Conservation (phyloP, 257 asterid species). For the Primulina tabacum region DNA sequence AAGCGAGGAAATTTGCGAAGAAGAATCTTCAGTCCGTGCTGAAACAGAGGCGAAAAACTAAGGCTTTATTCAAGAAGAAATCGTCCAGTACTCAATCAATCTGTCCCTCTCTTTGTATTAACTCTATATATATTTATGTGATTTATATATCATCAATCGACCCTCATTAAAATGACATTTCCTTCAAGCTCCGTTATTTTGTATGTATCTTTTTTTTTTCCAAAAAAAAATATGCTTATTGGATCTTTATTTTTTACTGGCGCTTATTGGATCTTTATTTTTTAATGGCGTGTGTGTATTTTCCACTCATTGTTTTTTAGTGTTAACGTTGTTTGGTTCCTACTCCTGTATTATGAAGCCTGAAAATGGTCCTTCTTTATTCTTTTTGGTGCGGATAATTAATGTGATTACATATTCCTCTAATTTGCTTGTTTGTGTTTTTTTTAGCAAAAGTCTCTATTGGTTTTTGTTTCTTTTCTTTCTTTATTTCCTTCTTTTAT, state of each 20-base stretch:
- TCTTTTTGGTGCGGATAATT: too few species aligned
- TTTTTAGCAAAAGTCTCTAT: neutral
- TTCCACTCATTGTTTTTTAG: neutral
- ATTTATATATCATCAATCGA: slow-evolving; percentile 12
- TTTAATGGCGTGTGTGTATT: neutral
- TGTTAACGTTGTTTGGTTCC: neutral
- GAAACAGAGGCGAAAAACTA: slow-evolving; percentile 62
- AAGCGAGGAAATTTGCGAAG: slow-evolving; percentile 92
- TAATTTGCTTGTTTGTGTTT: too few species aligned
- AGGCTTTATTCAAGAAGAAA: slow-evolving; percentile 67
- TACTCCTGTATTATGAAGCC: neutral
- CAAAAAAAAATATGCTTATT: neutral
- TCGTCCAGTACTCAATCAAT: slow-evolving; percentile 39
- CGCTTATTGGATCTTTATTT: neutral
- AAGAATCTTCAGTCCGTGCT: slow-evolving; percentile 84
- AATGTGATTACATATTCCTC: too few species aligned
- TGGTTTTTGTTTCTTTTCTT: neutral
- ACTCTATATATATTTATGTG: neutral
- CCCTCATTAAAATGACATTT: neutral
- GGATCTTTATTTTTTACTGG: neutral
- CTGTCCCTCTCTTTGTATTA: neutral
- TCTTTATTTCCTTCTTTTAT: too few species aligned
- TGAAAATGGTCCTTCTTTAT: neutral
- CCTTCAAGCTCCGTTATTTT: neutral
- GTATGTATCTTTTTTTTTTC: too few species aligned